Base-by-base conservation (phyloP, 768 basidiomycete species). In the Leccinum pellstonianum region DNA sequence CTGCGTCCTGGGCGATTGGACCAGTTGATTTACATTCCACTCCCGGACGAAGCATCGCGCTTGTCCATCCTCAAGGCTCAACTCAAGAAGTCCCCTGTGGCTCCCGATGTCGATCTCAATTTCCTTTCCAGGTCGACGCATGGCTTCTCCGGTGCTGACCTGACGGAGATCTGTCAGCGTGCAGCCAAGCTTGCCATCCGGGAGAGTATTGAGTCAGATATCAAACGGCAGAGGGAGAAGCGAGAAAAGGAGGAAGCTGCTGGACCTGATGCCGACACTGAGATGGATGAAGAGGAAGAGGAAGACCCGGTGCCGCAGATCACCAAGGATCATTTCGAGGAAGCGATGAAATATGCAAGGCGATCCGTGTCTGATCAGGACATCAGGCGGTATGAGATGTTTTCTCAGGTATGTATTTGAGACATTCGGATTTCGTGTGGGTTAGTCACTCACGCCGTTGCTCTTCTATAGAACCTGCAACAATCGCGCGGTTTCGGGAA, bases 131-230 rank as follows among this genome's bases (percentile, higher is more conserved):
- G 90, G 85, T 84, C 80, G 74, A 97, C 96, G 14, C 93, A 98
- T 68, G 97, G 97, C 12, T 99, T 90, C 86, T 98, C 96, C 70
- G 97, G 97, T 87, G 97, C 97, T 58, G 97, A 99, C 85, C 79
- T 98, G 66, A 96, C 96, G n/a, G 97, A 98, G 75, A 96, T 99
- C 69, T 98, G 96, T 74, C 96, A 98, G 76, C 87, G 97, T 54
- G 89, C 97, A 5, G 95, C 95, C 57, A 99, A 99, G 80, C 81
- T 98, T 56, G 96, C 96, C 1, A 99, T 99, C 70, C 85, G 96
- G 27, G 93, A 91, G 75, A 90, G 88, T 58, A 99, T 99, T 66
- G 95, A 98, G 68, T 77, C 91, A 7, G 97, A 99, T 76, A 90
- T 99, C 69, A 79, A 87, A 65, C 77, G 68, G 58, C 83, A 86